Conservation (phyloP, 2,329 filamentous ascomycete species). For the Hypoxylon sp. region DNA sequence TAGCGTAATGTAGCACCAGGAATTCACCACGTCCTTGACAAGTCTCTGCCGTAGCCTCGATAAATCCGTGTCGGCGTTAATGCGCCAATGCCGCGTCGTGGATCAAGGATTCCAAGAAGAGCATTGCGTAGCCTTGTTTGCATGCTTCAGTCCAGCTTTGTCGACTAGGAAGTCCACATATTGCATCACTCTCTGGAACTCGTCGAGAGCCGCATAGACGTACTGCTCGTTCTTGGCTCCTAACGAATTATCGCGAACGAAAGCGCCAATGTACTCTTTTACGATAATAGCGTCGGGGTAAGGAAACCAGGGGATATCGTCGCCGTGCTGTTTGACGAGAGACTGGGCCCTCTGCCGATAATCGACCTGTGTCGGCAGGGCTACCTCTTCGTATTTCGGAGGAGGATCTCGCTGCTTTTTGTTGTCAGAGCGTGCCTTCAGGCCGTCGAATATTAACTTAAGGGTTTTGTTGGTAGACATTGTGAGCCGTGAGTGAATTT, state of each 20-base stretch:
- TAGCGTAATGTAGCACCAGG: neutral
- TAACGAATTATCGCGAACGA: neutral
- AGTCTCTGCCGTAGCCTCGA: neutral
- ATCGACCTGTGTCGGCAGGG: neutral
- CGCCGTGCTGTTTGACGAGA: neutral
- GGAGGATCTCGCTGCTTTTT: neutral
- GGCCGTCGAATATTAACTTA: neutral
- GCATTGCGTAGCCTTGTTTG: neutral
- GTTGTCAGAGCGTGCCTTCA: neutral
- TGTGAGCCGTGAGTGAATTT: neutral
- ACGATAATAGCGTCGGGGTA: neutral
- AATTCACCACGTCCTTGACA: neutral
- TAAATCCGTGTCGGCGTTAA: neutral
- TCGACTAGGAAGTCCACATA: conserved; percentile 1
- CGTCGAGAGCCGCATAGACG: neutral
- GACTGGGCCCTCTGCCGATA: neutral
- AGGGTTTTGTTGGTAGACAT: neutral
- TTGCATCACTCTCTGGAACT: neutral
- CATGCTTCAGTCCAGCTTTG: conserved; percentile 1
- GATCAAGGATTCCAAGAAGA: neutral
- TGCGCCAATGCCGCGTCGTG: neutral
- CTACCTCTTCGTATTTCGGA: neutral
- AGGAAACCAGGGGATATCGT: neutral
- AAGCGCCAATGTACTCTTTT: neutral
- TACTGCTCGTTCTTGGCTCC: neutral